Conservation (phyloP, 75 land plant species). For the Cunninghamia lanceolata region DNA sequence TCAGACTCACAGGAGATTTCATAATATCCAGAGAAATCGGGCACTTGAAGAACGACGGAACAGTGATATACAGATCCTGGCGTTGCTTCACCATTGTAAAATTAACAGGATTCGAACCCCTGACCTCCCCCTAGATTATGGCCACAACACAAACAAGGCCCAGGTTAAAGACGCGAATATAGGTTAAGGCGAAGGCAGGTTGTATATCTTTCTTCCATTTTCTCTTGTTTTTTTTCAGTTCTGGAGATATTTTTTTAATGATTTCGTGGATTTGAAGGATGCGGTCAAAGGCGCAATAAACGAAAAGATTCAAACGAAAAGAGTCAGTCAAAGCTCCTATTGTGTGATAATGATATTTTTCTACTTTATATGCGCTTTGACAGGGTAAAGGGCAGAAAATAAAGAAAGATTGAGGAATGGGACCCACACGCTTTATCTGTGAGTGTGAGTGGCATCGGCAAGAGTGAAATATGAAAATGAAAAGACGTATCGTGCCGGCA, state of each 20-base stretch:
- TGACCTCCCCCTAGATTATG: neutral
- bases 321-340: neutral
- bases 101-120: neutral
- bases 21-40: conserved; percentile 89
- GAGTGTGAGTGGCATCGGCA: conserved; percentile 7
- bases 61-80: conserved; percentile 23
- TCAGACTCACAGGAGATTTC: conserved; percentile 77
- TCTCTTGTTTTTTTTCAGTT: neutral
- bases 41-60: conserved; percentile 74
- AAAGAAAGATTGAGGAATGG: neutral
- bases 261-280: conserved; percentile 8
- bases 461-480: neutral
- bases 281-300: neutral
- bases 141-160: neutral
- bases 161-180: neutral
- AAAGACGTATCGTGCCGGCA: neutral
- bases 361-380: conserved; percentile 2
- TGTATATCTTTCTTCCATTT: neutral
- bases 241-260: neutral
- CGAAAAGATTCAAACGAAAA: neutral
- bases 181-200: neutral
- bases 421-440: neutral
- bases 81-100: neutral
- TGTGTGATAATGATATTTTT: neutral
- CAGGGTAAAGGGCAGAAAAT: neutral